Evolutionary conservation across 1,284 basidiomycete species (phyloP).

Genomic region (Rugiboletus extremiorientalis): DNA sequence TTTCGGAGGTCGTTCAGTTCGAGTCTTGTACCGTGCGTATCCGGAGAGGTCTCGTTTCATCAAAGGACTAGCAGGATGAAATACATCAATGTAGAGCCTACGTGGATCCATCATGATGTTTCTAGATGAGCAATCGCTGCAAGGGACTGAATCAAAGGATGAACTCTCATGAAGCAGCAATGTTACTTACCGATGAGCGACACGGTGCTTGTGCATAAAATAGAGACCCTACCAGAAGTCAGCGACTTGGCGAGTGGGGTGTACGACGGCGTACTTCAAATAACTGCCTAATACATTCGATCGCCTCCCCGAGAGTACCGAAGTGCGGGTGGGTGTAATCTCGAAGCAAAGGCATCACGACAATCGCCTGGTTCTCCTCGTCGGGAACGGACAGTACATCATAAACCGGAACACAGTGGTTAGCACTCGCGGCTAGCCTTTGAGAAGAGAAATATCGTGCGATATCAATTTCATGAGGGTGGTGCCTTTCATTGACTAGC

Average conservation of each 20-base stretch:
- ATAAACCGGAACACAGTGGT: slow-evolving; percentile 20
- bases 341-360: slow-evolving; percentile 20
- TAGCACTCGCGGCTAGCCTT: background rate
- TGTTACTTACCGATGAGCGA: slow-evolving; percentile 10
- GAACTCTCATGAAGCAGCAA: too few species aligned
- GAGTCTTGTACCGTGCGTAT: slow-evolving; percentile 12
- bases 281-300: slow-evolving; percentile 17
- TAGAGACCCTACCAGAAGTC: background rate
- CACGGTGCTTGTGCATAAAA: slow-evolving; percentile 8
- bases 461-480: slow-evolving; percentile 17
- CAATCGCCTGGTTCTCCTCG: background rate
- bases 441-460: slow-evolving; percentile 7
- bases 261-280: slow-evolving; percentile 6
- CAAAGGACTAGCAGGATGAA: slow-evolving; percentile 9
- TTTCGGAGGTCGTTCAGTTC: slow-evolving; percentile 19
- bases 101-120: slow-evolving; percentile 43
- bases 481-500: background rate
- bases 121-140: slow-evolving; percentile 39
- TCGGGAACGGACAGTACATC: slow-evolving; percentile 5
- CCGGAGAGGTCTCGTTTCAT: background rate
- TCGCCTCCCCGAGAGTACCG: slow-evolving; percentile 16
- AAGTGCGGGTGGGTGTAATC: slow-evolving; percentile 6
- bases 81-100: slow-evolving; percentile 22
- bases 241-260: too few species aligned
- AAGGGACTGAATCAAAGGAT: background rate